Evolutionary conservation across 768 basidiomycete species (phyloP).

Genomic region (Gautieria morchelliformis): DNA sequence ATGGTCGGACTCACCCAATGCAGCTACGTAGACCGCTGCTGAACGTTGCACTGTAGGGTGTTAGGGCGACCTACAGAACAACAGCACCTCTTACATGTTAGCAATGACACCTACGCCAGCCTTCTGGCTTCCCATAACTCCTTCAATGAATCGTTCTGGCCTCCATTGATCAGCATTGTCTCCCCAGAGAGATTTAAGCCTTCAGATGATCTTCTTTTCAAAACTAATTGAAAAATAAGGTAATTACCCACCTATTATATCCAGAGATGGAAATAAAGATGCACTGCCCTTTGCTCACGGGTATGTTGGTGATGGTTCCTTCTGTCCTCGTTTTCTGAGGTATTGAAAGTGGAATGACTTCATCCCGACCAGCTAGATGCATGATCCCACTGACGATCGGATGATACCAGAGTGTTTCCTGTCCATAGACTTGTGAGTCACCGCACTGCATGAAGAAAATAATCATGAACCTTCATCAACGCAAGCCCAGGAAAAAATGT

Average conservation of each 20-base stretch:
- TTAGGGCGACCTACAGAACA: not conserved
- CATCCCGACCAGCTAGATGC: conserved; percentile 20
- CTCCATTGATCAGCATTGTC: too few species aligned
- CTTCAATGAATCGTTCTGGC: conserved; percentile 18
- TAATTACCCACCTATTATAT: too few species aligned
- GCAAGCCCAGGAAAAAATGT: not conserved
- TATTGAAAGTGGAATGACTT: conserved; percentile 25
- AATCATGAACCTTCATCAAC: too few species aligned
- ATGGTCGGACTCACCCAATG: conserved; percentile 1
- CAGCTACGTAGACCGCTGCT: conserved; percentile 1
- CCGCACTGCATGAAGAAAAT: conserved; percentile 2
- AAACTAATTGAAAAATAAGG: not conserved
- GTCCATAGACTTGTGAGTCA: not conserved
- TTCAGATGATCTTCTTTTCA: conserved; percentile 25
- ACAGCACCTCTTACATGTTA: conserved; percentile 12
- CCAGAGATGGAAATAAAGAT: conserved; percentile 19
- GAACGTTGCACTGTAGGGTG: not conserved
- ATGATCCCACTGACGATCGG: conserved; percentile 15
- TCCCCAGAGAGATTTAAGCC: too few species aligned
- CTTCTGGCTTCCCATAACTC: conserved; percentile 12
- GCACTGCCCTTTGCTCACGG: conserved; percentile 14
- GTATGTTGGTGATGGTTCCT: conserved; percentile 13
- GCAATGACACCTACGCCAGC: conserved; percentile 13
- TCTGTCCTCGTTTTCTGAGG: too few species aligned
- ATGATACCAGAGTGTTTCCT: conserved; percentile 23